Percentiles rank a stretch among this genome's conserved stretches.
These are phyloP conservation scores for Psilocybe tampanensis DNA, from an alignment of 768 basidiomycete species.

Conservation along the genomic window DNA sequence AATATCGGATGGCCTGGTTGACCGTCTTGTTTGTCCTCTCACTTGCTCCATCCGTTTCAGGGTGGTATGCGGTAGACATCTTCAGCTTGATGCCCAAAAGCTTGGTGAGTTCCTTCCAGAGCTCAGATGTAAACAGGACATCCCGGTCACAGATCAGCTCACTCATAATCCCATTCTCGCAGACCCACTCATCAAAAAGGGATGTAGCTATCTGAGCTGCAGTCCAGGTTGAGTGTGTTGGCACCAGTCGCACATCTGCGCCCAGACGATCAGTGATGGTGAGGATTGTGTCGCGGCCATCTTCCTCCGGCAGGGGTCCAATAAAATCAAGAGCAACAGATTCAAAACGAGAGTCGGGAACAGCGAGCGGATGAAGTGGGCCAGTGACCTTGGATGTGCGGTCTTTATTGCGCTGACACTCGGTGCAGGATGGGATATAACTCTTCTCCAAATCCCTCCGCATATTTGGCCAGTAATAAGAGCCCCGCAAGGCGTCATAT, in stretches of 20 bases:
- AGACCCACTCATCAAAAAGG: constrained; percentile 1
- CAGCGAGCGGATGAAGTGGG: constrained; percentile 28
- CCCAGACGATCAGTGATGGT: neutral
- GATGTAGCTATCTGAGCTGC: neutral
- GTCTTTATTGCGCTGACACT: constrained; percentile 42
- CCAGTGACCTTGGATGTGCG: constrained; percentile 28
- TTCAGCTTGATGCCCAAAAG: constrained; percentile 24
- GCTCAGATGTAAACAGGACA: neutral
- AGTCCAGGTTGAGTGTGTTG: neutral
- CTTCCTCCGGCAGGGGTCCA: neutral
- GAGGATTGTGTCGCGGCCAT: neutral
- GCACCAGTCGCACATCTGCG: neutral
- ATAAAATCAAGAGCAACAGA: constrained; percentile 17
- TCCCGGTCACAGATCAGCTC: neutral
- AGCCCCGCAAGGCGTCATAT: constrained; percentile 19
- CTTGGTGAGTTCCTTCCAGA: neutral
- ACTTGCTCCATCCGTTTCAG: constrained; percentile 38
- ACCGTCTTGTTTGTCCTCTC: constrained; percentile 38
- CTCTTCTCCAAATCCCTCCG: constrained; percentile 27
- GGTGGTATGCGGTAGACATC: constrained; percentile 40
- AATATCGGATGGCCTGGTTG: constrained; percentile 27
- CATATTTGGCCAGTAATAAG: constrained; percentile 41
- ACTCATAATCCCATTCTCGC: neutral
- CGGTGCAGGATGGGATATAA: constrained; percentile 34
- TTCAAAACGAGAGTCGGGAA: constrained; percentile 14